Conservation (phyloP, 179 eudicot genomes). For the Camellia oleifera region DNA sequence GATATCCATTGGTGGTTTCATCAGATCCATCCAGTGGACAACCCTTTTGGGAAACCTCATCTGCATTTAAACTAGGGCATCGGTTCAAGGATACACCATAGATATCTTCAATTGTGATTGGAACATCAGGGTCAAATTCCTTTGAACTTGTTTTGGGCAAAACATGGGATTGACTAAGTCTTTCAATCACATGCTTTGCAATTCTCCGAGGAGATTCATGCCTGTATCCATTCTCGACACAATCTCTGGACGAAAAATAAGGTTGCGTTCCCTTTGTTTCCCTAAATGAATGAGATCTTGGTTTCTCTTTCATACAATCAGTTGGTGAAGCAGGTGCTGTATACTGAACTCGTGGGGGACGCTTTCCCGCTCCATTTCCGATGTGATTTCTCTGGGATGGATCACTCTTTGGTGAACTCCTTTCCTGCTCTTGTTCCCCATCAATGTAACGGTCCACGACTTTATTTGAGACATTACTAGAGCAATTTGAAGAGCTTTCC, state of each 20-base stretch:
- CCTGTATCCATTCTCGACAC: slow-evolving; percentile 45
- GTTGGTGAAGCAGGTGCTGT: slow-evolving; percentile 54
- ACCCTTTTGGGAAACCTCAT: slow-evolving; percentile 21
- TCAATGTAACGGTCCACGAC: slow-evolving; percentile 87
- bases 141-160: slow-evolving; percentile 31
- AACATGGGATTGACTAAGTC: slow-evolving; percentile 61
- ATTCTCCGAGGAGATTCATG: slow-evolving; percentile 68
- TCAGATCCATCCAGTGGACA: slow-evolving; percentile 8
- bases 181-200: slow-evolving; percentile 85
- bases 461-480: slow-evolving; percentile 59
- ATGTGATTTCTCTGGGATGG: slow-evolving; percentile 29
- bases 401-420: slow-evolving; percentile 26
- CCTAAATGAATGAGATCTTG: slow-evolving; percentile 56
- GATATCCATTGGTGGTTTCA: slow-evolving; percentile 25
- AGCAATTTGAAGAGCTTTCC: slow-evolving; percentile 57
- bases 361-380: slow-evolving; percentile 35
- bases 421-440: slow-evolving; percentile 71
- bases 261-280: slow-evolving; percentile 43
- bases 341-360: slow-evolving; percentile 59
- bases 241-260: slow-evolving; percentile 42
- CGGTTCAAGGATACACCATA: slow-evolving; percentile 41
- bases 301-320: slow-evolving; percentile 50
- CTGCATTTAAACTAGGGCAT: slow-evolving; percentile 25
- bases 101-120: slow-evolving; percentile 83
- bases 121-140: slow-evolving; percentile 51